Percentiles rank a stretch among this genome's conserved stretches.
Evolutionary conservation across 805 yeast species (phyloP).

Genomic region (Wickerhamiella hasegawae): DNA sequence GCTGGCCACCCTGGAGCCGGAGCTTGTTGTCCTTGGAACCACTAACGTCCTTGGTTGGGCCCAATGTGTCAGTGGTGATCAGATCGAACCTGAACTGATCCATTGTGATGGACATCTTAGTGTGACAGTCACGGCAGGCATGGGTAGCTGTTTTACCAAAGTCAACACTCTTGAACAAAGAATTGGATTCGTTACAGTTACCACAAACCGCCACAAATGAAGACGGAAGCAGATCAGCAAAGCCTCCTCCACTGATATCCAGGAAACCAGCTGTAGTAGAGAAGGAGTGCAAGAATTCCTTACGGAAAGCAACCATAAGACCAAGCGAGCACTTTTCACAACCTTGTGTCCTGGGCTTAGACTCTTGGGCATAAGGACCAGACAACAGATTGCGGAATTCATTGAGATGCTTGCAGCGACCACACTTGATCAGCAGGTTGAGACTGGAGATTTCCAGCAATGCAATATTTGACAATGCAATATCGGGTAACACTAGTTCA

Average conservation of each 20-base stretch:
- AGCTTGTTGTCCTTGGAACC: constrained; percentile 16
- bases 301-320: constrained; percentile 22
- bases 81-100: constrained; percentile 21
- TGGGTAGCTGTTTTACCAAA: constrained; percentile 20
- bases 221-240: constrained; percentile 23
- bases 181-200: constrained; percentile 19
- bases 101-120: constrained; percentile 20
- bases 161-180: constrained; percentile 20
- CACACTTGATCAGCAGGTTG: constrained; percentile 23
- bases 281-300: constrained; percentile 22
- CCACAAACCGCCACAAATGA: constrained; percentile 24
- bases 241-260: constrained; percentile 25
- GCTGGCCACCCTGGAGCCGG: constrained; percentile 23
- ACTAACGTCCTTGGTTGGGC: constrained; percentile 8
- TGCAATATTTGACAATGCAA: constrained; percentile 20
- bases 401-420: constrained; percentile 23
- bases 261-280: constrained; percentile 22
- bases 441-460: constrained; percentile 22
- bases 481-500: constrained; percentile 20
- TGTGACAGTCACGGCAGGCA: constrained; percentile 24
- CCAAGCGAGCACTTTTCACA: constrained; percentile 24
- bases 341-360: constrained; percentile 18
- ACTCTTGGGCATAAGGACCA: constrained; percentile 21
- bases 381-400: constrained; percentile 21
- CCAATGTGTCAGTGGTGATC: constrained; percentile 18